A percentile compares a stretch with the other conserved stretches of the same genome.
phyloP scores from a whole-genome alignment of 768 basidiomycete species.

The Psilocybe tampanensis region DNA sequence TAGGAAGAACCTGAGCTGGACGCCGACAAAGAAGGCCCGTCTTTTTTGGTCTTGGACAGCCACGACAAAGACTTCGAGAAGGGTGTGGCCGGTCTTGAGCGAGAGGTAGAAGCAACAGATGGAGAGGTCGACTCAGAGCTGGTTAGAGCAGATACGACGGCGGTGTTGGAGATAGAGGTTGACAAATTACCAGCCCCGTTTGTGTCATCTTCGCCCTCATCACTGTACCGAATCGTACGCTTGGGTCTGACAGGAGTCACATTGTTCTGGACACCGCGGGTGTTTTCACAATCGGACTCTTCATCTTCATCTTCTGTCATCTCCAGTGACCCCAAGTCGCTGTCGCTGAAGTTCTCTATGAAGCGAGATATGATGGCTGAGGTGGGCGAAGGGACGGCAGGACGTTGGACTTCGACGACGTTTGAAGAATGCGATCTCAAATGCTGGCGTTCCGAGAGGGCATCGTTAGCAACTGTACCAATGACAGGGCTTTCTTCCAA shows the following conservation, averaged over 20 bases:
- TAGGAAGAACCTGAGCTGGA: background rate
- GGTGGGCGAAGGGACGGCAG: background rate
- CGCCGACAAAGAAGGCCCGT: background rate
- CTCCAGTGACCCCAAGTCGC: conserved; percentile 13
- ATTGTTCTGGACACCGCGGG: background rate
- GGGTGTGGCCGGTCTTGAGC: conserved; percentile 5
- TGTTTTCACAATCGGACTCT: conserved; percentile 9
- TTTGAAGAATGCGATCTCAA: background rate
- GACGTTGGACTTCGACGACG: background rate
- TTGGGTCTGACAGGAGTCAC: background rate
- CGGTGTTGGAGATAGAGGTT: background rate
- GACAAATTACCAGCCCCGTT: background rate
- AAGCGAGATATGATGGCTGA: background rate
- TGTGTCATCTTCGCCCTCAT: background rate
- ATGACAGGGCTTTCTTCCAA: too few relatives aligned
- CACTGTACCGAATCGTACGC: too few relatives aligned
- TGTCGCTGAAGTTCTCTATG: conserved; percentile 7
- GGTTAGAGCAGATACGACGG: background rate
- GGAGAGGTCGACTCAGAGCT: background rate
- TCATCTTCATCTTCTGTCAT: conserved; percentile 9
- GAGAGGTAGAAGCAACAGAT: background rate
- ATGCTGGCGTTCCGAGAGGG: too few relatives aligned
- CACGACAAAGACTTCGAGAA: background rate
- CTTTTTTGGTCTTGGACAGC: background rate
- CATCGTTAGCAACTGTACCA: too few relatives aligned